Percentiles rank a stretch among this genome's conserved stretches.
These are phyloP conservation scores for Phytophthora pistaciae DNA, from an alignment of 352 stramenopile genomes.

Conservation along the genomic window DNA sequence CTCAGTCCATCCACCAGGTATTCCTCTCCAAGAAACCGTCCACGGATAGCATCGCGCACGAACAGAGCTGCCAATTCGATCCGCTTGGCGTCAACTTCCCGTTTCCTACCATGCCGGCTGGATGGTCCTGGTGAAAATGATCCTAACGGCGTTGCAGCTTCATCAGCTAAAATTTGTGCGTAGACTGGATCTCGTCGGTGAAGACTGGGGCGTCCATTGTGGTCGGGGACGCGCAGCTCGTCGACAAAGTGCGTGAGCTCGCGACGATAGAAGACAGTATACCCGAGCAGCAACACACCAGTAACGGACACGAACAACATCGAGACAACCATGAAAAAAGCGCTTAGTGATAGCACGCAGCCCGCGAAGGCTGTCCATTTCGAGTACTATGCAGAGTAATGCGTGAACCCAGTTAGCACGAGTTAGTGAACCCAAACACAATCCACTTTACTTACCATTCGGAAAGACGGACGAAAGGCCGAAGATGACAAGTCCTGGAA, in stretches of 20 bases:
- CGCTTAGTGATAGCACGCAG: slow-evolving; percentile 47
- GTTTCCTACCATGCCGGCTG: neutral
- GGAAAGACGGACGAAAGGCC: slow-evolving; percentile 48
- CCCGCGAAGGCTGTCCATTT: slow-evolving; percentile 60
- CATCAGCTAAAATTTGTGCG: slow-evolving; percentile 24
- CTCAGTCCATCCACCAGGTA: slow-evolving; percentile 57
- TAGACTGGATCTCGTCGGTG: slow-evolving; percentile 18
- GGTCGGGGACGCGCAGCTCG: slow-evolving; percentile 29
- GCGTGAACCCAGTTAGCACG: neutral
- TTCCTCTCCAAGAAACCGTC: slow-evolving; percentile 57
- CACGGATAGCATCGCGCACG: slow-evolving; percentile 54
- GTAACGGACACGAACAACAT: slow-evolving; percentile 42
- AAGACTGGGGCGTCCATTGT: slow-evolving; percentile 11
- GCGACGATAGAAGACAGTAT: slow-evolving; percentile 39
- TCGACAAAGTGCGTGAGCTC: slow-evolving; percentile 36
- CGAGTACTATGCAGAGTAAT: slow-evolving; percentile 42
- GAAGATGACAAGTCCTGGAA: slow-evolving; percentile 57
- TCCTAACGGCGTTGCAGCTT: slow-evolving; percentile 14
- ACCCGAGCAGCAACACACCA: slow-evolving; percentile 27
- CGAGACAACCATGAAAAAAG: slow-evolving; percentile 60
- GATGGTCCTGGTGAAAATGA: slow-evolving; percentile 8
- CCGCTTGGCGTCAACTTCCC: slow-evolving; percentile 18
- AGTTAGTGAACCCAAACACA: neutral
- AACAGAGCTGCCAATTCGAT: slow-evolving; percentile 59
- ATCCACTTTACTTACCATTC: slow-evolving; percentile 41